Percentiles rank a stretch among this genome's conserved stretches.
phyloP scores from a whole-genome alignment of 73 alveolate genomes.

The Paramecium tetraurelia region DNA sequence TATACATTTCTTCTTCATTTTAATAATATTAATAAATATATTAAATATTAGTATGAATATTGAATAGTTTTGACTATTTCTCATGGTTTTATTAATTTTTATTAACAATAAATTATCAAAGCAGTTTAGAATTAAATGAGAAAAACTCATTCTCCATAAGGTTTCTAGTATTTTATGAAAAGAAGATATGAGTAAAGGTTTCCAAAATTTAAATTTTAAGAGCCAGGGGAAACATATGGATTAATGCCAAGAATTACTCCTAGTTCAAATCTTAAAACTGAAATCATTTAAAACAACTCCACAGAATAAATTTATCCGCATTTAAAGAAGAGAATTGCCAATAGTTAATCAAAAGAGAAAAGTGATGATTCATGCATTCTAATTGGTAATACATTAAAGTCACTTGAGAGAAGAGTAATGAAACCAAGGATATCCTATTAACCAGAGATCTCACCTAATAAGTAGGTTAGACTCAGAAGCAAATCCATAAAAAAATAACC shows the following conservation, averaged over 20 bases:
- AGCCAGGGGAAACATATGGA: neutral
- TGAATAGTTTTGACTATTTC: neutral
- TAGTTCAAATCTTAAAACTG: neutral
- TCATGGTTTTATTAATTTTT: neutral
- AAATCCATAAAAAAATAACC: neutral
- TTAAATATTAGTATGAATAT: no score
- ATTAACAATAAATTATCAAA: neutral
- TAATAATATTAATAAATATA: no score
- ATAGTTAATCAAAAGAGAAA: neutral
- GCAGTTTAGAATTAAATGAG: neutral
- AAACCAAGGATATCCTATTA: constrained; percentile 1
- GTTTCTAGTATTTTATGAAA: neutral
- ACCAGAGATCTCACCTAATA: neutral
- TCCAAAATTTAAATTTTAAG: neutral
- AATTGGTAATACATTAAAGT: neutral
- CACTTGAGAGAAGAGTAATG: neutral
- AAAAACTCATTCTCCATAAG: constrained; percentile 8
- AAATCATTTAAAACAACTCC: neutral
- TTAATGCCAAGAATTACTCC: neutral
- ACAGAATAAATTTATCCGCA: neutral
- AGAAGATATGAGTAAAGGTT: neutral
- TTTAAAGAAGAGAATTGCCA: neutral
- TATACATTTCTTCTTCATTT: no score
- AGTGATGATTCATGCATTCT: neutral
- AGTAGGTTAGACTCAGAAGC: neutral